These are phyloP conservation scores for Yamadazyma nakazawae DNA, from an alignment of 805 yeast species.

Conservation along the genomic window DNA sequence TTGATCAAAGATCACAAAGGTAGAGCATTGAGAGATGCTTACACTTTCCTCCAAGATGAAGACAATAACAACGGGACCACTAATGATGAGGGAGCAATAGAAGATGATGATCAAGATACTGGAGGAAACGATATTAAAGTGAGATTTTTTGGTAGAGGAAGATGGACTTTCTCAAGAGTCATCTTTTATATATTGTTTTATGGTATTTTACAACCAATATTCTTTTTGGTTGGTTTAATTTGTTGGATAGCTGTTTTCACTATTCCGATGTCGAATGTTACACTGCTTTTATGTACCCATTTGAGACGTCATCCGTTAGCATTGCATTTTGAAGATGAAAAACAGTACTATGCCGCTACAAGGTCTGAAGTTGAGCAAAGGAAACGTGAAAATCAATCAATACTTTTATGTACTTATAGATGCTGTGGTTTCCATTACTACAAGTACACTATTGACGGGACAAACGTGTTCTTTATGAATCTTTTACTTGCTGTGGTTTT, in stretches of 20 bases:
- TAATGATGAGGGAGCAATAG: slow-evolving; percentile 14
- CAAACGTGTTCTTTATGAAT: slow-evolving; percentile 88
- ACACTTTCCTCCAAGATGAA: slow-evolving; percentile 26
- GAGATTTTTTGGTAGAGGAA: slow-evolving; percentile 86
- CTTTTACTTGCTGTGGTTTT: slow-evolving; percentile 74
- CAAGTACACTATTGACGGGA: slow-evolving; percentile 94
- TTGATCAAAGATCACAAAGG: slow-evolving; percentile 42
- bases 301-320: slow-evolving; percentile 89
- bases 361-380: slow-evolving; percentile 19
- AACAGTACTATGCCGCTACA: slow-evolving; percentile 37
- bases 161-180: slow-evolving; percentile 84
- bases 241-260: slow-evolving; percentile 87
- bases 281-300: slow-evolving; percentile 66
- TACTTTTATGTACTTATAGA: slow-evolving; percentile 85
- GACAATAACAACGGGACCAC: slow-evolving; percentile 16
- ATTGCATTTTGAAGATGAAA: slow-evolving; percentile 64
- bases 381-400: slow-evolving; percentile 49
- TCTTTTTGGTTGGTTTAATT: slow-evolving; percentile 48
- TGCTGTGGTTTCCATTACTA: slow-evolving; percentile 91
- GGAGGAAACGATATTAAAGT: slow-evolving; percentile 33
- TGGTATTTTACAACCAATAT: slow-evolving; percentile 63
- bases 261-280: slow-evolving; percentile 88
- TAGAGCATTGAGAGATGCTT: slow-evolving; percentile 36
- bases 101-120: slow-evolving; percentile 16
- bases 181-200: slow-evolving; percentile 72